phyloP scores from a whole-genome alignment of 768 basidiomycete species.

The Lanmaoa pseudosensibilis region DNA sequence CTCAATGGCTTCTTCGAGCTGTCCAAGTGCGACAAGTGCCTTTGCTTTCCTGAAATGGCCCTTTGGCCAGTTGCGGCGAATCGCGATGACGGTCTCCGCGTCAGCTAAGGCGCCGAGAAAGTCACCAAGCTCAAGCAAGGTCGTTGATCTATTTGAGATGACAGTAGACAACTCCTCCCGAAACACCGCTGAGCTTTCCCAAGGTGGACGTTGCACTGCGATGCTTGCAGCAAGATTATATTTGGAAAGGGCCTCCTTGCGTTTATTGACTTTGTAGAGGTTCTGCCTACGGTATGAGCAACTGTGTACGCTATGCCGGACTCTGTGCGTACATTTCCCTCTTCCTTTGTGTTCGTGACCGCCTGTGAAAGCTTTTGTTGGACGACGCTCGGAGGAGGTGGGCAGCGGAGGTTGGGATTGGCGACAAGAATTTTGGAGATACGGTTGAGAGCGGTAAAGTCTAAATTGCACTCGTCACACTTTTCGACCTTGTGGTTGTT shows the following conservation, averaged over 20 bases:
- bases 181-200: conserved; percentile 81
- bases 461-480: conserved; percentile 70
- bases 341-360: conserved; percentile 82
- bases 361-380: conserved; percentile 73
- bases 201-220: conserved; percentile 80
- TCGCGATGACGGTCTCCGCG: conserved; percentile 83
- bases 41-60: conserved; percentile 95
- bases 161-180: conserved; percentile 90
- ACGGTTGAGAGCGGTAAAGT: conserved; percentile 76
- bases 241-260: conserved; percentile 67
- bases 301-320: conserved; percentile 1
- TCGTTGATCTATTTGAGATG: conserved; percentile 89
- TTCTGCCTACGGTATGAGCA: conserved; percentile 44
- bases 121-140: conserved; percentile 76
- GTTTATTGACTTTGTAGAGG: conserved; percentile 74
- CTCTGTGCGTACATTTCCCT: conserved; percentile 80
- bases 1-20: conserved; percentile 74
- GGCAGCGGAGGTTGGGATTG: conserved; percentile 73
- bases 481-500: conserved; percentile 66
- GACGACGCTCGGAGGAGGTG: conserved; percentile 75
- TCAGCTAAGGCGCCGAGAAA: conserved; percentile 79
- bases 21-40: conserved; percentile 73
- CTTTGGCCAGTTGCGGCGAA: conserved; percentile 90
- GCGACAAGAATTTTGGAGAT: conserved; percentile 66
- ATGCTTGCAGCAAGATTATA: conserved; percentile 79